Percentiles rank a stretch among this genome's conserved stretches.
Conservation (phyloP, 768 basidiomycete species). For the Agrocybe chaxingu region DNA sequence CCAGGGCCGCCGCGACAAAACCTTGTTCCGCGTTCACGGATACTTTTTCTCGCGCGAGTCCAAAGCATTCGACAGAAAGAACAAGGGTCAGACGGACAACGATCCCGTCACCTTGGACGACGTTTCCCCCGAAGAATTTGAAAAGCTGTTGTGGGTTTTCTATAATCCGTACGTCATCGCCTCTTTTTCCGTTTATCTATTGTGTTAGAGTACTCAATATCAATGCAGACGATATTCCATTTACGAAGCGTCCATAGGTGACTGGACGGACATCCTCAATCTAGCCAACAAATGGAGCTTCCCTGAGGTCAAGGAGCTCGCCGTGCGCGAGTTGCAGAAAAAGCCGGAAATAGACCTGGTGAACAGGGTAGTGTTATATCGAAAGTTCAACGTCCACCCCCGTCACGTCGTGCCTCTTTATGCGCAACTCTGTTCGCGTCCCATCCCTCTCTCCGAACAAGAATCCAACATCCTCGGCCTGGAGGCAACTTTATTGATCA, state of each 20-base stretch:
- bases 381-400: slow-evolving; percentile 43
- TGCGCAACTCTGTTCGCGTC: slow-evolving; percentile 47
- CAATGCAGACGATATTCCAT: slow-evolving; percentile 52
- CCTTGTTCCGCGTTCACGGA: slow-evolving; percentile 43
- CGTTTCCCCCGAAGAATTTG: slow-evolving; percentile 36
- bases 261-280: slow-evolving; percentile 58
- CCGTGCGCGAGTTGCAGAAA: slow-evolving; percentile 55
- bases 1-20: not conserved
- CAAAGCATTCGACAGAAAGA: slow-evolving; percentile 34
- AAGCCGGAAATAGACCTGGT: slow-evolving; percentile 42
- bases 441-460: slow-evolving; percentile 45
- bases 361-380: slow-evolving; percentile 47
- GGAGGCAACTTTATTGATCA: slow-evolving; percentile 47
- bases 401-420: slow-evolving; percentile 54
- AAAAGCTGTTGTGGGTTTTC: slow-evolving; percentile 52
- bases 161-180: slow-evolving; percentile 35
- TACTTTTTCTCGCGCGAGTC: slow-evolving; percentile 56
- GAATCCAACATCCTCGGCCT: slow-evolving; percentile 57
- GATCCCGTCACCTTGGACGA: slow-evolving; percentile 44
- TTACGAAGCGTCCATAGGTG: slow-evolving; percentile 44
- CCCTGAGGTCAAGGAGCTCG: slow-evolving; percentile 50
- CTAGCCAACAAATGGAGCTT: slow-evolving; percentile 61
- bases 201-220: not conserved
- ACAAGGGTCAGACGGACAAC: slow-evolving; percentile 35
- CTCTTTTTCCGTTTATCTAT: not conserved